A percentile compares a stretch with the other conserved stretches of the same genome.
Conservation (phyloP, 345 rosid genomes). For the Eutrema heterophyllum region DNA sequence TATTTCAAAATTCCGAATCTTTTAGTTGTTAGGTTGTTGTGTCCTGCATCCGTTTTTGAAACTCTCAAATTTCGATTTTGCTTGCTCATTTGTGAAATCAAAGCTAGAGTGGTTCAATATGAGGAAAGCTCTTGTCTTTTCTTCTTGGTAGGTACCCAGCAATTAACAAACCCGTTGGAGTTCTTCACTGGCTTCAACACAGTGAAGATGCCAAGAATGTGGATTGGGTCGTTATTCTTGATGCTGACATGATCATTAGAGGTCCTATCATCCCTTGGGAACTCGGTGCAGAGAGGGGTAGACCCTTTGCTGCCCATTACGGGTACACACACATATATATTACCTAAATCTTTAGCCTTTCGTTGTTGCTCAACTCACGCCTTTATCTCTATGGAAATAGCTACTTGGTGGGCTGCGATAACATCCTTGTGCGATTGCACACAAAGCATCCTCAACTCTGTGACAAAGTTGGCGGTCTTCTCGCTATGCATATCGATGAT, state of each 20-base stretch:
- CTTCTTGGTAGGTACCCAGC: conserved; percentile 70
- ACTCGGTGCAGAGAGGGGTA: conserved; percentile 85
- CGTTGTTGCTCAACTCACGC: not conserved
- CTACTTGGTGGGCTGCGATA: conserved; percentile 91
- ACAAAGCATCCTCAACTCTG: conserved; percentile 79
- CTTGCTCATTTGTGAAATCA: not conserved
- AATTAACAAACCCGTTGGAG: conserved; percentile 94
- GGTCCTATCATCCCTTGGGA: conserved; percentile 96
- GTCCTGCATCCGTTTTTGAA: not conserved
- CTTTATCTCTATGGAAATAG: conserved; percentile 28
- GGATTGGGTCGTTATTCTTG: conserved; percentile 97
- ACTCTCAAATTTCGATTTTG: not conserved
- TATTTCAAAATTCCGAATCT: too few species aligned
- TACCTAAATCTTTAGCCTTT: not conserved
- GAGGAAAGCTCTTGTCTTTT: not conserved
- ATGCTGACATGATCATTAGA: conserved; percentile 95
- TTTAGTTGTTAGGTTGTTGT: too few species aligned
- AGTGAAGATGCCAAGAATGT: conserved; percentile 82
- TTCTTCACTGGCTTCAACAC: conserved; percentile 89
- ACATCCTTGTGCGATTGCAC: conserved; percentile 76
- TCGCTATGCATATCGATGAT: conserved; percentile 97
- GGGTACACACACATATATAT: conserved; percentile 44
- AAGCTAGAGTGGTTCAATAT: too few species aligned
- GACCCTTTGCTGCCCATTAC: conserved; percentile 84
- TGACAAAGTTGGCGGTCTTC: conserved; percentile 98